A percentile compares a stretch with the other conserved stretches of the same genome.
These are phyloP conservation scores for Echinochloa phyllopogon DNA, from an alignment of 176 grass and related monocot species.

Conservation along the genomic window DNA sequence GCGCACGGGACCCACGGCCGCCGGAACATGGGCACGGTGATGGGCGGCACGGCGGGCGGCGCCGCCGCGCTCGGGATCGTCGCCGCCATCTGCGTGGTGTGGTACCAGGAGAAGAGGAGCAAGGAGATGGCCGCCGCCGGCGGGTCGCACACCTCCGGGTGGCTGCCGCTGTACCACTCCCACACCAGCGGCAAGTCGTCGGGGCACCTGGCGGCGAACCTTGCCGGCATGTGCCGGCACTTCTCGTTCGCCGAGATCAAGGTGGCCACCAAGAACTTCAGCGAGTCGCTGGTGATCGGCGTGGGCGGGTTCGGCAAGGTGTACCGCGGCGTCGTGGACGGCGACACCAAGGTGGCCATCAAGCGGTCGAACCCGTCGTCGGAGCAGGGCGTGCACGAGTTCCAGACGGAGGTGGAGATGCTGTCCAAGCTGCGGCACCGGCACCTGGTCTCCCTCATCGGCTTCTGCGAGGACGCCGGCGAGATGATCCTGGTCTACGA, in stretches of 20 bases:
- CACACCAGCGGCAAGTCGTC: constrained; percentile 74
- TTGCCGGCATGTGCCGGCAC: constrained; percentile 73
- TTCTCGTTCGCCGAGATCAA: constrained; percentile 89
- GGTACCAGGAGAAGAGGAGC: constrained; percentile 58
- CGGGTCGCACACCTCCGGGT: constrained; percentile 61
- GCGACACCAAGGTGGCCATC: constrained; percentile 69
- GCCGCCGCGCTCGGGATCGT: constrained; percentile 55
- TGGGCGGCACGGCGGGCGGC: constrained; percentile 65
- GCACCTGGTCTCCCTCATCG: constrained; percentile 86
- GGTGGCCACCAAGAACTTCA: constrained; percentile 71
- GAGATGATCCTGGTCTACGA: constrained; percentile 93
- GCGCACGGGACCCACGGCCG: neutral
- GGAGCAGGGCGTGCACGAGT: constrained; percentile 82
- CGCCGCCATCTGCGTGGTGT: constrained; percentile 49
- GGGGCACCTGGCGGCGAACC: constrained; percentile 64
- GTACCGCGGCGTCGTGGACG: constrained; percentile 72
- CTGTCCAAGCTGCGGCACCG: constrained; percentile 94
- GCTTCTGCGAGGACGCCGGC: constrained; percentile 77
- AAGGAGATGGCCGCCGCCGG: constrained; percentile 4
- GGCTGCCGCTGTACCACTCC: constrained; percentile 80
- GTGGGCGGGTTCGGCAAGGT: constrained; percentile 88
- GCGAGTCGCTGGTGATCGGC: constrained; percentile 75
- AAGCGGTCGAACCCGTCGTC: constrained; percentile 82
- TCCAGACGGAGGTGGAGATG: constrained; percentile 96
- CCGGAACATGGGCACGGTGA: constrained; percentile 23